Percentiles rank a stretch among this genome's conserved stretches.
Evolutionary conservation across 768 basidiomycete genomes (phyloP).

Genomic region (Auricularia sp.): DNA sequence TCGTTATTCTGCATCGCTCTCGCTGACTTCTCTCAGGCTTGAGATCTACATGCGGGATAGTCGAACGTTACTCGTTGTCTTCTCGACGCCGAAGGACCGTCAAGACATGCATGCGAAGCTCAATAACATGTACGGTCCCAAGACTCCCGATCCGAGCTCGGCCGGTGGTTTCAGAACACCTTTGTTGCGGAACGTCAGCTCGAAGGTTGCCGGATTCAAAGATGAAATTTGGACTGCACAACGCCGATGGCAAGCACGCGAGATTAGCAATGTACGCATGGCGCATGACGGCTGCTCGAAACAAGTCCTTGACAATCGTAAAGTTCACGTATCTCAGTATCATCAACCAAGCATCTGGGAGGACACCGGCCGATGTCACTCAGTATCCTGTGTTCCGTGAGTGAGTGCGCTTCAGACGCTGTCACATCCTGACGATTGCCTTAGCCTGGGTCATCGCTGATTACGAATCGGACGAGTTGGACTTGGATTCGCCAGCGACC

Average conservation of each 20-base stretch:
- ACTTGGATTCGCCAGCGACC: conserved; percentile 48
- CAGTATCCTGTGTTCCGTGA: conserved; percentile 87
- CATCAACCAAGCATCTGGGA: conserved; percentile 83
- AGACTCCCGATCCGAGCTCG: conserved; percentile 29
- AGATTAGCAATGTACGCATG: conserved; percentile 75
- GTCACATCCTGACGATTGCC: conserved; percentile 4
- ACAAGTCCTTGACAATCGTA: conserved; percentile 4
- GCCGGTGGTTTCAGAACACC: conserved; percentile 42
- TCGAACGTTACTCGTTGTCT: conserved; percentile 75
- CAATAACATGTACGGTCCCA: conserved; percentile 17
- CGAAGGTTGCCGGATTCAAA: conserved; percentile 41
- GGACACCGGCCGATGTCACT: conserved; percentile 90
- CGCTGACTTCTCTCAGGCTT: conserved; percentile 35
- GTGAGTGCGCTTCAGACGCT: conserved; percentile 14
- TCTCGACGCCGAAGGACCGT: conserved; percentile 58
- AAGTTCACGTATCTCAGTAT: conserved; percentile 86
- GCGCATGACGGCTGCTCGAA: neutral
- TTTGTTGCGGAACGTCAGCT: conserved; percentile 42
- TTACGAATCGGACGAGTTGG: conserved; percentile 61
- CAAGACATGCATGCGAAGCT: conserved; percentile 36
- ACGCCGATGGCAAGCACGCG: conserved; percentile 77
- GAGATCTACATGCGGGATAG: conserved; percentile 93
- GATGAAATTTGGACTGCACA: conserved; percentile 67
- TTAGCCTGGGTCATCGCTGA: conserved; percentile 85
- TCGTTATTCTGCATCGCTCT: neutral